Conservation (phyloP, 2,329 filamentous ascomycete species). For the Calonectria henricotiae region DNA sequence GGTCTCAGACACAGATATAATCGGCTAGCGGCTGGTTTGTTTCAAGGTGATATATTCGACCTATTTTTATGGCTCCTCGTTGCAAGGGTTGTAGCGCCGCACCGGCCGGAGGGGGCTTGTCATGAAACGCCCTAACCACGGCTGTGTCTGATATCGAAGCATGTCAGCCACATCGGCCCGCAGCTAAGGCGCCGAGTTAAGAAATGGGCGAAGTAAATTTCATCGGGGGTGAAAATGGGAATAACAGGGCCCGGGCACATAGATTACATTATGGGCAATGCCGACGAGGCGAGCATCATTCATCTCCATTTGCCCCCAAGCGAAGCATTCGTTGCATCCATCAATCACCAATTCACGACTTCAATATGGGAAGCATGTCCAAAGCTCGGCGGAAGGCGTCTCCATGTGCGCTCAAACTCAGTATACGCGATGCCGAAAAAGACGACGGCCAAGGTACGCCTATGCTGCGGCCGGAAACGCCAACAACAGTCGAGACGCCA, state of each 20-base stretch:
- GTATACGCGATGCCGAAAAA: background rate
- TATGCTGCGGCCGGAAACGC: background rate
- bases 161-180: constrained; percentile 1
- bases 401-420: constrained; percentile 6
- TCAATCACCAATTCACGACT: background rate
- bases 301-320: background rate
- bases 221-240: background rate
- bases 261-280: background rate
- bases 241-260: background rate
- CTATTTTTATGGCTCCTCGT: constrained; percentile 6
- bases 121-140: constrained; percentile 8
- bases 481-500: background rate
- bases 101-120: background rate
- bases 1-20: constrained; percentile 7
- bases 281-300: background rate
- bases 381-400: constrained; percentile 1
- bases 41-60: background rate
- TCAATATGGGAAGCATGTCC: constrained; percentile 14
- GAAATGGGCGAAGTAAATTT: constrained; percentile 1
- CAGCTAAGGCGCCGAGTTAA: background rate
- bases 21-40: too few species aligned
- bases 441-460: background rate
- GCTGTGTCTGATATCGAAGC: constrained; percentile 11
- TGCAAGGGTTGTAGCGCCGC: constrained; percentile 6
- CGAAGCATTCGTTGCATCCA: background rate